Conservation (phyloP, 2,329 filamentous ascomycete species). For the Trichophyton rubrum region DNA sequence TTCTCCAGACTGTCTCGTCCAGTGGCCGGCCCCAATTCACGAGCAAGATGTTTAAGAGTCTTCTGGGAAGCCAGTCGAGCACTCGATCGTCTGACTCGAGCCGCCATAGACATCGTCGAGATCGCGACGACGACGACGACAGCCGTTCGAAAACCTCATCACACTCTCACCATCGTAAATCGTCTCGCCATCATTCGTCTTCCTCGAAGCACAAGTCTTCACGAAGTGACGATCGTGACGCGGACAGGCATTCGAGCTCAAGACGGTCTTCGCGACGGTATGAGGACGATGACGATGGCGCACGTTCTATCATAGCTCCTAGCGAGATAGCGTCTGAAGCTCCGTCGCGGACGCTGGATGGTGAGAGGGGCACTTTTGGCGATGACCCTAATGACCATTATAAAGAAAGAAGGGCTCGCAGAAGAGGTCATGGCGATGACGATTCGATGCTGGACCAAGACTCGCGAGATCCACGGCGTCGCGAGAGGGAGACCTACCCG, state of each 20-base stretch:
- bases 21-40: conserved; percentile 1
- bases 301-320: background rate
- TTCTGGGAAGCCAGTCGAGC: conserved; percentile 5
- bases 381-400: conserved; percentile 5
- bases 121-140: conserved; percentile 20
- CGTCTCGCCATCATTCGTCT: conserved; percentile 14
- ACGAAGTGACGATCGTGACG: conserved; percentile 37
- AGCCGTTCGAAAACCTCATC: conserved; percentile 22
- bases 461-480: background rate
- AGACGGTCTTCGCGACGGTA: conserved; percentile 20
- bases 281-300: background rate
- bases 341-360: background rate
- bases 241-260: conserved; percentile 24
- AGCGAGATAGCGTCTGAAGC: background rate
- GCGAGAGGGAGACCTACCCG: background rate
- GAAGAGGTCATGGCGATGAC: background rate
- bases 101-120: conserved; percentile 12
- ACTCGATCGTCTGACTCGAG: conserved; percentile 6
- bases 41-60: conserved; percentile 7
- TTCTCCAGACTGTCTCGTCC: background rate
- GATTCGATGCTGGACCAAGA: background rate
- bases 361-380: background rate
- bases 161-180: conserved; percentile 11
- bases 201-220: conserved; percentile 29
- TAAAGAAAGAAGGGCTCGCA: conserved; percentile 9